phyloP scores from a whole-genome alignment of 352 stramenopile genomes.

The Plasmopara muralis region DNA sequence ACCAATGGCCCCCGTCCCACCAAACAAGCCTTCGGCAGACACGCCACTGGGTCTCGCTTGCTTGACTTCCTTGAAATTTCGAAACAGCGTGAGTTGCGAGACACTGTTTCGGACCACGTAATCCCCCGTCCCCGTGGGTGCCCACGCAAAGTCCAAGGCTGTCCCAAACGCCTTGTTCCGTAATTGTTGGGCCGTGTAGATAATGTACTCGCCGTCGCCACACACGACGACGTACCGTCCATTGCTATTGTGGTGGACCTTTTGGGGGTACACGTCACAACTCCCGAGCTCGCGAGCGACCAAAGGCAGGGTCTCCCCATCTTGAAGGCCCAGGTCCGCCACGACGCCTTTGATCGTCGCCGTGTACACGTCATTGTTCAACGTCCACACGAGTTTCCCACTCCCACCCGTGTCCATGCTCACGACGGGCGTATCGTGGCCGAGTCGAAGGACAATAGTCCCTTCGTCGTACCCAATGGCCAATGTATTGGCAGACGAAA shows the following conservation, averaged over 20 bases:
- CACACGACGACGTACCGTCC: slow-evolving; percentile 97
- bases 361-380: slow-evolving; percentile 98
- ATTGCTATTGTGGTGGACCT: slow-evolving; percentile 98
- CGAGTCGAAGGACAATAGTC: slow-evolving; percentile 95
- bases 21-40: slow-evolving; percentile 94
- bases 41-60: slow-evolving; percentile 91
- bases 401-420: slow-evolving; percentile 92
- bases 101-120: slow-evolving; percentile 98
- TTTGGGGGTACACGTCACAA: slow-evolving; percentile 97
- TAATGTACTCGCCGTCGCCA: slow-evolving; percentile 99
- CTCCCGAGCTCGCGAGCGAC: slow-evolving; percentile 91
- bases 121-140: slow-evolving; percentile 93
- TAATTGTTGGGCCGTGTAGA: slow-evolving; percentile 97
- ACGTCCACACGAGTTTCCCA: slow-evolving; percentile 97
- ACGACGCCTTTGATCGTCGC: slow-evolving; percentile 87
- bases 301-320: slow-evolving; percentile 86
- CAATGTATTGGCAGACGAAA: slow-evolving; percentile 85
- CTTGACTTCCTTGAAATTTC: slow-evolving; percentile 98
- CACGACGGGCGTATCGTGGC: slow-evolving; percentile 96
- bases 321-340: slow-evolving; percentile 63
- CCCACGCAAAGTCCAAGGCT: slow-evolving; percentile 98
- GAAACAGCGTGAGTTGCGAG: slow-evolving; percentile 95
- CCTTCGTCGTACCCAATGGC: slow-evolving; percentile 94
- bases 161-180: slow-evolving; percentile 96
- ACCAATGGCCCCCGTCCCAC: slow-evolving; percentile 90